Evolutionary conservation across 2,329 filamentous ascomycete genomes (phyloP), one percentile per base, ranked within the genome.

Genomic region (Fusarium brevicatenulatum): DNA sequence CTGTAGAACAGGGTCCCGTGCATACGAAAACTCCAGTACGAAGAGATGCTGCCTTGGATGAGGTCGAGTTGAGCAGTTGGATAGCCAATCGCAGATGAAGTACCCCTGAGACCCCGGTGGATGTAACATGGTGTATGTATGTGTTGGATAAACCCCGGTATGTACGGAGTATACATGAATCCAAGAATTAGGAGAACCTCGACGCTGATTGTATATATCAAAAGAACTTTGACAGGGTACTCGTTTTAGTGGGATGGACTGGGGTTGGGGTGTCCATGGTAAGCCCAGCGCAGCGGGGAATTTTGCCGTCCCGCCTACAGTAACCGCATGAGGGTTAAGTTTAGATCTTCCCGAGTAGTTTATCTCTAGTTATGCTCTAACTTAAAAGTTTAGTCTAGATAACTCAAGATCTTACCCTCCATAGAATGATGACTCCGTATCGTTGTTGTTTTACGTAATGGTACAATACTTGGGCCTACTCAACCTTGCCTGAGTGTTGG

Each of bases 71-170:
- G 47, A 36, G 30, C 25, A 0, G 47, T 52, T 52, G n/a, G 30
- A 36, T 19, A 52, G 1, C 30, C 8, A 52, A 52, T 19, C n/a
- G 5, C 2, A 1, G 47, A 2, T 2, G 10, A 6, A 36, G 47
- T 25, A 25, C 8, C 11, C 16, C 30, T 19, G 8, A 36, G 9
- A 2, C 2, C 47, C n/a, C 0, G 4, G 30, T 19, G 47, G n/a
- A 34, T 34, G 30, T 36, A 50, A 50, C 30, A 0, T 36, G 30
- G 30, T 19, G 47, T 10, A 50, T 19, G 47, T 13, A 52, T 10
- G 11, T 3, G 30, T 13, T 36, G 15, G 10, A 23, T 50, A 9
- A 36, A 19, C 11, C 6, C 8, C 3, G 8, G 28, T 10, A n/a
- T 49, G 42, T 25, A 18, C 34, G 34, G 34, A 36, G 8, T 37